Conservation (phyloP, 441 rosid species). For the Syzygium malaccense region DNA sequence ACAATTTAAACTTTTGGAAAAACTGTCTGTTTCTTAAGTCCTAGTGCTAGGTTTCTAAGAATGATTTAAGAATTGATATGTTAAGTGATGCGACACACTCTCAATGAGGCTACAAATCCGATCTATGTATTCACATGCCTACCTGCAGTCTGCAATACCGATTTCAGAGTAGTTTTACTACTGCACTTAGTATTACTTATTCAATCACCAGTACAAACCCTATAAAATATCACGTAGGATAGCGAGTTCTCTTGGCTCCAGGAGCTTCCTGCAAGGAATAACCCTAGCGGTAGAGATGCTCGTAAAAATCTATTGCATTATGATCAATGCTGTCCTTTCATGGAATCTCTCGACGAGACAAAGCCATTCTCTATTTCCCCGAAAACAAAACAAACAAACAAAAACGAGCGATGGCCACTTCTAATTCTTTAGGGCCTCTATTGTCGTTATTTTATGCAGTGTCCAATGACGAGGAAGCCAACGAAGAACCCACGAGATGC, state of each 20-base stretch:
- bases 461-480: background rate
- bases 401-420: background rate
- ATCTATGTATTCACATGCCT: background rate
- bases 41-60: background rate
- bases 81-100: background rate
- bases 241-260: background rate
- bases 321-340: background rate
- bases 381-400: background rate
- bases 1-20: background rate
- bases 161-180: background rate
- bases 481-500: background rate
- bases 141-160: background rate
- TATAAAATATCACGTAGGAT: background rate
- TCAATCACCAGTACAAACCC: too few species aligned
- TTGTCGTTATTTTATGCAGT: background rate
- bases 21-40: background rate
- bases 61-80: background rate
- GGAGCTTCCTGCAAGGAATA: background rate
- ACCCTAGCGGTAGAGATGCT: background rate
- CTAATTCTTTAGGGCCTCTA: background rate
- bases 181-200: background rate
- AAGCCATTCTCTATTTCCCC: background rate
- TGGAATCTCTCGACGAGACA: background rate
- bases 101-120: background rate
- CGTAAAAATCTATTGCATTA: background rate